Percentiles rank a stretch among this genome's conserved stretches.
These are phyloP conservation scores for Curvularia sp. DNA, from an alignment of 2,329 filamentous ascomycete genomes.

Conservation along the genomic window DNA sequence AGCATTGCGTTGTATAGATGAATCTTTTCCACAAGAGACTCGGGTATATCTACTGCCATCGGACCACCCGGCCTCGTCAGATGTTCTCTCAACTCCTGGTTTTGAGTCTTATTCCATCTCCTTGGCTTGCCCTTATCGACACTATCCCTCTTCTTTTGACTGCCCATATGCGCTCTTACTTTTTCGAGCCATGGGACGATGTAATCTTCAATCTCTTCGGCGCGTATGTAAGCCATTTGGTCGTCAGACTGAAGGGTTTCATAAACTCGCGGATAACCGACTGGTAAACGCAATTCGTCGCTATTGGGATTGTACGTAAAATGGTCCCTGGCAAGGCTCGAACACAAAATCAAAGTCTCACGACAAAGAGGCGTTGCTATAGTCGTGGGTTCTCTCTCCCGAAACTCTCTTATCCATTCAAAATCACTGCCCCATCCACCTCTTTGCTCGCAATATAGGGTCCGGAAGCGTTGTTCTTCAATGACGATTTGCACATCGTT, in stretches of 20 bases:
- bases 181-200: constrained; percentile 28
- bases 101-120: neutral
- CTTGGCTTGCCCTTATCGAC: neutral
- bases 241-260: neutral
- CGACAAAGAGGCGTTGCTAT: constrained; percentile 15
- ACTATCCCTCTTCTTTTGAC: neutral
- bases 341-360: constrained; percentile 20
- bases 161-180: constrained; percentile 6
- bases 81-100: neutral
- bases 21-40: constrained; percentile 22
- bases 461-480: constrained; percentile 9
- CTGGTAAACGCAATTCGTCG: constrained; percentile 19
- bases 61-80: neutral
- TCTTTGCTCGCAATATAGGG: neutral
- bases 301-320: constrained; percentile 20
- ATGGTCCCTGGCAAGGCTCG: constrained; percentile 20
- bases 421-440: constrained; percentile 3
- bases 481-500: constrained; percentile 13
- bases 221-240: constrained; percentile 22
- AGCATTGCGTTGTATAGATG: constrained; percentile 34
- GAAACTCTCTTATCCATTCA: neutral
- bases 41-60: constrained; percentile 16
- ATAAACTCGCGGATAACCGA: constrained; percentile 10
- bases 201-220: constrained; percentile 13
- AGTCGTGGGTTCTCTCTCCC: no score